Evolutionary conservation across 2,329 filamentous ascomycete species (phyloP).

Genomic region (Epichloe sp.): DNA sequence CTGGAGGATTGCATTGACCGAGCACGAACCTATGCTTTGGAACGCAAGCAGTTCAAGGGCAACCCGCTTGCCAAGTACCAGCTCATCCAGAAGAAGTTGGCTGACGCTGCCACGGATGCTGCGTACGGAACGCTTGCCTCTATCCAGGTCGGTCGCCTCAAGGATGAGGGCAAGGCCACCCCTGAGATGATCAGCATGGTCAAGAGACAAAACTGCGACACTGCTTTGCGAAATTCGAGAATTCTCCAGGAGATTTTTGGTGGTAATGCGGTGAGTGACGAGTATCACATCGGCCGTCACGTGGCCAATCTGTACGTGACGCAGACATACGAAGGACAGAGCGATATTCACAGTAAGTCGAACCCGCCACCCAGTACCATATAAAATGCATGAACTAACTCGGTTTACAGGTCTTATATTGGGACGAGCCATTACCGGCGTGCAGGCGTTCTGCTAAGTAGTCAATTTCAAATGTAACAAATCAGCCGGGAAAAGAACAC

Average conservation of each 20-base stretch:
- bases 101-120: slow-evolving; percentile 82
- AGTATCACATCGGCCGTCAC: slow-evolving; percentile 89
- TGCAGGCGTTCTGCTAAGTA: slow-evolving; percentile 62
- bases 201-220: slow-evolving; percentile 95
- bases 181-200: slow-evolving; percentile 97
- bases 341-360: slow-evolving; percentile 83
- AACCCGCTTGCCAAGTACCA: slow-evolving; percentile 95
- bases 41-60: slow-evolving; percentile 89
- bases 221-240: slow-evolving; percentile 67
- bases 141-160: slow-evolving; percentile 80
- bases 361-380: not conserved
- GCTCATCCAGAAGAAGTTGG: slow-evolving; percentile 93
- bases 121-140: slow-evolving; percentile 84
- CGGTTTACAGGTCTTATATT: slow-evolving; percentile 48
- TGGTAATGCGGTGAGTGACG: slow-evolving; percentile 94
- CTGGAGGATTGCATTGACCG: slow-evolving; percentile 81
- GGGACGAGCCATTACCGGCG: slow-evolving; percentile 55
- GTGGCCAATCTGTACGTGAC: slow-evolving; percentile 95
- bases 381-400: not conserved
- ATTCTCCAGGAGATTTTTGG: slow-evolving; percentile 89
- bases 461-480: too few relatives aligned
- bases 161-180: slow-evolving; percentile 75
- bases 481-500: too few relatives aligned
- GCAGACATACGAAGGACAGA: slow-evolving; percentile 96
- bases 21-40: slow-evolving; percentile 75